A percentile compares a stretch with the other conserved stretches of the same genome.
phyloP scores from a whole-genome alignment of 2,329 filamentous ascomycete genomes.

The Herpotrichia juniperi region DNA sequence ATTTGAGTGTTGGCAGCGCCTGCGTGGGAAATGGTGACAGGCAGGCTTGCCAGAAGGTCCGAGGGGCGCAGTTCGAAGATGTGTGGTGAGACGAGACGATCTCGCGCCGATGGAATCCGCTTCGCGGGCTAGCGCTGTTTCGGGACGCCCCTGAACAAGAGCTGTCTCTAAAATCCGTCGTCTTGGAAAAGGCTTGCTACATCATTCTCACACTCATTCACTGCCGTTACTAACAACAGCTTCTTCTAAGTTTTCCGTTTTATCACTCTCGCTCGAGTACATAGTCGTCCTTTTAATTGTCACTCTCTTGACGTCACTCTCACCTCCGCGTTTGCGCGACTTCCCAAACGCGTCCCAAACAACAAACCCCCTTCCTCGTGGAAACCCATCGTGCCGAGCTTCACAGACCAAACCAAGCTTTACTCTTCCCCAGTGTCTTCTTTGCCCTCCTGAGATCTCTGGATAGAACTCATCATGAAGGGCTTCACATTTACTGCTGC shows the following conservation, averaged over 20 bases:
- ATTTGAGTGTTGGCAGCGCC: neutral
- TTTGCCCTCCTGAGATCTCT: constrained; percentile 1
- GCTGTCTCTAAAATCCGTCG: neutral
- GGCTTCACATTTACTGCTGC: constrained; percentile 57
- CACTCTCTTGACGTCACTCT: neutral
- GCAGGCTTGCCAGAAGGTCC: neutral
- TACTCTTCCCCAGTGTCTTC: neutral
- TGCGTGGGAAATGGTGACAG: neutral
- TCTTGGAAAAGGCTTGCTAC: neutral
- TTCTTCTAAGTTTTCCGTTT: neutral
- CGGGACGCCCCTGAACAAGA: constrained; percentile 2
- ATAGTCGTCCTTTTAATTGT: neutral
- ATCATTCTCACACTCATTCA: neutral
- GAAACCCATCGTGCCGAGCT: constrained; percentile 4
- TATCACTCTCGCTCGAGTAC: neutral
- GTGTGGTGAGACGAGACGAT: neutral
- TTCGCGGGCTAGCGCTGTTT: neutral
- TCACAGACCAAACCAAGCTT: constrained; percentile 1
- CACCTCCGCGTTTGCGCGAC: neutral
- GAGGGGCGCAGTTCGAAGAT: neutral
- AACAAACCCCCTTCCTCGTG: neutral
- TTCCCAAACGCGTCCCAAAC: constrained; percentile 2
- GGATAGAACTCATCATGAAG: constrained; percentile 57
- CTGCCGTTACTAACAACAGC: neutral
- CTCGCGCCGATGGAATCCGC: neutral